Evolutionary conservation across 2,329 filamentous ascomycete species (phyloP), one percentile per base, ranked within the genome.

Genomic region (Lasiodiplodia hormozganensis): DNA sequence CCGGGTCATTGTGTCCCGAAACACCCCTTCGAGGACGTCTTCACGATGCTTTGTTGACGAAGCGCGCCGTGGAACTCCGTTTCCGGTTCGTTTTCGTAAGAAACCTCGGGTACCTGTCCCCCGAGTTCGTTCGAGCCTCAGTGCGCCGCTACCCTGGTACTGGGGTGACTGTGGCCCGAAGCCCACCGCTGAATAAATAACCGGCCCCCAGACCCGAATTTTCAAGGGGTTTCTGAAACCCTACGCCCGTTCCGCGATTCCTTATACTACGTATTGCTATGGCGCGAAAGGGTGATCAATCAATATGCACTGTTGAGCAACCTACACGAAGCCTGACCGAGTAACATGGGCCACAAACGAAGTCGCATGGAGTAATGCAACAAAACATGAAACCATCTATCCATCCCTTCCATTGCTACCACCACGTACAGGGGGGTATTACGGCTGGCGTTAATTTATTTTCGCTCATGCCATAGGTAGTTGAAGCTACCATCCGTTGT

Each of bases 1-100:
- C 57, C 58, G 58, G 58, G 58, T 28, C 16, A 62, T 62, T 49
- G 40, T 49, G 1, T 10, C 14, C 58, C 58, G 58, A 62, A 49
- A 23, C 56, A 8, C 12, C 3, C 40, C 38, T 34, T 56, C 14
- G 28, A 36, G 16, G 18, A 36, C 23, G 21, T 16, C 28, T 57
- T n/a, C 31, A 36, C 16, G 6, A 28, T 23, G 31, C 28, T 28
- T 47, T 10, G 12, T 40, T 16, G 40, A 18, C 14, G 14, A 14
- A 56, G 31, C 14, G 16, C 31, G 16, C 54, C 28, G 31, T 57
- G n/a, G 54, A 57, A 40, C 54, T 6, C 4, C 12, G 4, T 23
- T 57, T 25, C 54, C 54, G 54, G 36, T 11, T 47, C n/a, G 18
- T 47, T 47, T n/a, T 21, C 43, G 43, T 21, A 10, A 21, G 6